These are phyloP conservation scores for Malus asiatica DNA, from an alignment of 306 rosid species.

Conservation along the genomic window DNA sequence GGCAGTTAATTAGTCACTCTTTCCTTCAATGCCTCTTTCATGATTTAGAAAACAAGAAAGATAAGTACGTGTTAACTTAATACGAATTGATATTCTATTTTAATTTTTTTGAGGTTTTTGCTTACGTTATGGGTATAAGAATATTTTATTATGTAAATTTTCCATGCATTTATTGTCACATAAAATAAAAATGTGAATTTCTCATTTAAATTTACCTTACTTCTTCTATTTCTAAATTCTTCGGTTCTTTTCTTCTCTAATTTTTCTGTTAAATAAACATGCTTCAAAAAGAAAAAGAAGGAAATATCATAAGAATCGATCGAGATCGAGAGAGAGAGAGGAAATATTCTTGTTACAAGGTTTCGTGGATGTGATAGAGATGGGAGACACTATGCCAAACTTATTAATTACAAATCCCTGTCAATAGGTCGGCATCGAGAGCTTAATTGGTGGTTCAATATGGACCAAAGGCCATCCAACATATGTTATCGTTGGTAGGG, in stretches of 20 bases:
- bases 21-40: neutral
- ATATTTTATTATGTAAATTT: no score
- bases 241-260: neutral
- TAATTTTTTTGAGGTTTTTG: neutral
- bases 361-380: constrained; percentile 9
- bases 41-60: no score
- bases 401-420: neutral
- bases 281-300: neutral
- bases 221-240: no score
- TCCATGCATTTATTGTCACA: neutral
- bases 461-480: neutral
- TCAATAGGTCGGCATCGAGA: neutral
- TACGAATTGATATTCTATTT: neutral
- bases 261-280: no score
- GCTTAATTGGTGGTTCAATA: neutral
- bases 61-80: neutral
- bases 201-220: neutral
- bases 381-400: constrained; percentile 3
- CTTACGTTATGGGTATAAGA: no score
- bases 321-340: neutral
- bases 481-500: neutral
- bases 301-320: neutral
- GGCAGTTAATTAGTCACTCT: constrained; percentile 18
- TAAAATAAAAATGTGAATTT: neutral
- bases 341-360: neutral